Base-by-base conservation (phyloP, 805 yeast genomes). In the Candida mattraensis region DNA sequence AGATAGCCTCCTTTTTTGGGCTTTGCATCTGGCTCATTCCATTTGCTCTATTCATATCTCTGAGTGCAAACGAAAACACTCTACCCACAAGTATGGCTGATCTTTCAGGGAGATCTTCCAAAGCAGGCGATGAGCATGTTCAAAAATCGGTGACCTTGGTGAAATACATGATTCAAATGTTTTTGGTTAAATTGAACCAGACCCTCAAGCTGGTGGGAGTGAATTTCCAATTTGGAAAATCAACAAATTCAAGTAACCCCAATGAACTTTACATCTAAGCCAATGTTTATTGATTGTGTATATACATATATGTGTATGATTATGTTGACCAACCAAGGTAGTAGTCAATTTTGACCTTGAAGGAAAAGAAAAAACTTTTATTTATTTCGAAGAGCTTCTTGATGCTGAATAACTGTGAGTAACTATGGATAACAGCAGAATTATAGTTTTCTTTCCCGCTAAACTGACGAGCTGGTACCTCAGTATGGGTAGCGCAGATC, bases 1-100 rank as follows among this genome's bases (percentile, higher is more conserved):
- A 93, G 56, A 86, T 93, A 4, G 86, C 96, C n/a, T 83, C 96
- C 3, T 93, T 93, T 60, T 89, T 93, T 56, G 99, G 96, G 1
- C 63, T 93, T 26, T 81, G 93, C 51, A 80, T 93, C 13, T 93
- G 99, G 99, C 72, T 91, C 40, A 76, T 93, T 18, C 99, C 99
- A 21, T 87, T 93, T 59, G 81, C 96, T 4, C 69, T 93, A 39
- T 91, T 93, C 60, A 91, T 93, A 12, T 83, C 95, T 19, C 68
- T 93, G 40, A 85, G 94, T 56, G 97, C 97, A 1, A 85, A 87
- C 44, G 99, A 93, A 54, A 83, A 86, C 53, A 78, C 84, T 13
- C 70, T 93, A 28, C 99, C 99, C 7, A 68, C 54, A 4, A 55
- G 47, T 17, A 36, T 50, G 16, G 33, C 47, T 2, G 62, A 56